Evolutionary conservation across 177 flowering plant species (phyloP), one percentile per base, ranked within the genome.

Genomic region (Telopea speciosissima): DNA sequence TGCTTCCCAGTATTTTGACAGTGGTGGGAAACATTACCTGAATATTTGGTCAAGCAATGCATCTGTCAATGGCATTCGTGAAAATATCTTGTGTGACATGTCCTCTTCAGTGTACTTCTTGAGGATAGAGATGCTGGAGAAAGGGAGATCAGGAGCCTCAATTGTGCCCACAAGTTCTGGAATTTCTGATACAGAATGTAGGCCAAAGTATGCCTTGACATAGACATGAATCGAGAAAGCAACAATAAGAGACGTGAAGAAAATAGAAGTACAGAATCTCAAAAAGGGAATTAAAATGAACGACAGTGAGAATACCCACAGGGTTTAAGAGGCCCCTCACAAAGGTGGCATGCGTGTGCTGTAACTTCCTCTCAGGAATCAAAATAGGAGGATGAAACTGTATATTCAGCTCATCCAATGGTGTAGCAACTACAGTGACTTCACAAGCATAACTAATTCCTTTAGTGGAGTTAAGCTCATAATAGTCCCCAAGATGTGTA

Each of bases 281-380:
- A 49, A 49, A 2, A 49, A 49, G 19, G 54, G 2, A 44, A 17
- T 36, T 36, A 8, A 5, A 61, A 54, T 12, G 24, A 54, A 17
- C 11, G 28, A 31, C 1, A 61, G 23, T 8, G 0, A 16, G 36
- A 24, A 65, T 28, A 80, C 94, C 84, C 75, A 92, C 99, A 61
- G 94, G 97, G 78, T 93, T 88, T 75, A 91, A 71, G 24, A 89
- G 75, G 67, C 97, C 99, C 78, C 96, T 85, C 28, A 95, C 88
- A 73, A 95, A 95, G n/a, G 98, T 95, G 22, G 96, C 80, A 80
- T 91, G 80, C 0, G 99, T 95, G 74, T 93, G 97, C 68, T 91
- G 97, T 66, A 91, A 76, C 68, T 82, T 83, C 74, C 97, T 86
- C 68, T 81, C 62, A 19, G 97, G 94, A 75, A 93, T 76, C 54